These are phyloP conservation scores for Phytophthora crassamura DNA, from an alignment of 352 stramenopile species.

Conservation along the genomic window DNA sequence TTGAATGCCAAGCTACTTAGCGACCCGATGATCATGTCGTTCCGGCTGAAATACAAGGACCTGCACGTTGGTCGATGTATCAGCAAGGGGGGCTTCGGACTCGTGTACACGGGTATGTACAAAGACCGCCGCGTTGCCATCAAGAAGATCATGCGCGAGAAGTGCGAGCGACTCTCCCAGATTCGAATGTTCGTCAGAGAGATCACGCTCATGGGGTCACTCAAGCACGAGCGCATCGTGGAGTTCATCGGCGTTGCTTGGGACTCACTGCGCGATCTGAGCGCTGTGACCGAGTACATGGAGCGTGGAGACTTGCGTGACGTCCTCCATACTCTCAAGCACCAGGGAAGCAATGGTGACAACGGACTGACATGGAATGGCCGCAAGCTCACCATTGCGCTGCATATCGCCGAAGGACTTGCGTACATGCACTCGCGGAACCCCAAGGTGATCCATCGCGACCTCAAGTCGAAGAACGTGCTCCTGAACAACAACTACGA, in stretches of 20 bases:
- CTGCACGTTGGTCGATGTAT: constrained; percentile 46
- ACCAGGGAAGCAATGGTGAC: constrained; percentile 28
- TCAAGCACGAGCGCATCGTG: constrained; percentile 73
- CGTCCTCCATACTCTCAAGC: constrained; percentile 54
- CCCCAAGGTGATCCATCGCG: constrained; percentile 78
- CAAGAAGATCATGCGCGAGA: constrained; percentile 51
- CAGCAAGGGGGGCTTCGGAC: constrained; percentile 52
- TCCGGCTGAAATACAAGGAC: constrained; percentile 49
- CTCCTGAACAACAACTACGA: constrained; percentile 63
- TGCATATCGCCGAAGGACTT: constrained; percentile 72
- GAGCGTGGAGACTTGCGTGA: constrained; percentile 72
- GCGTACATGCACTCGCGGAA: constrained; percentile 72
- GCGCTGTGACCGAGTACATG: constrained; percentile 78
- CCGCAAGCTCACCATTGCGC: constrained; percentile 60
- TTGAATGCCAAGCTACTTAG: constrained; percentile 42
- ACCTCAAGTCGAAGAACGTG: constrained; percentile 86
- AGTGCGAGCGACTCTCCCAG: constrained; percentile 39
- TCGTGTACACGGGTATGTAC: constrained; percentile 49
- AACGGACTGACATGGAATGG: constrained; percentile 53
- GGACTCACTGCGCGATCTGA: constrained; percentile 62
- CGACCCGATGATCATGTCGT: constrained; percentile 45
- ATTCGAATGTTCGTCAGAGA: constrained; percentile 56
- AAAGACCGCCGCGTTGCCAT: constrained; percentile 45
- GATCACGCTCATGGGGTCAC: constrained; percentile 67
- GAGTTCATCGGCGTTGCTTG: constrained; percentile 76